Conservation (phyloP, 2,329 filamentous ascomycete species). For the Sclerotinia trifoliorum region DNA sequence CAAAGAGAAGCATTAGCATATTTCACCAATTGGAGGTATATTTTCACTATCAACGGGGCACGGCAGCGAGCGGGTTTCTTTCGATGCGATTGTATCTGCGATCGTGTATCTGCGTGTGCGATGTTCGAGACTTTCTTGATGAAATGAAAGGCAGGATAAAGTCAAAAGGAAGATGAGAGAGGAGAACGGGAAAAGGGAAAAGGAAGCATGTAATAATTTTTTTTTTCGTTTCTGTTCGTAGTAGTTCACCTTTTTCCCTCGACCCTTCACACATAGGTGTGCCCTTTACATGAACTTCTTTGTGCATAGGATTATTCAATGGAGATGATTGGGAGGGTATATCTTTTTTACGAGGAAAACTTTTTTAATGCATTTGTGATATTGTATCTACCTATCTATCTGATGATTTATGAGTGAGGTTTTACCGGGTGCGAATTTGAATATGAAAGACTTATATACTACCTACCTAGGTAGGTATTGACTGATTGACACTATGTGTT, state of each 20-base stretch:
- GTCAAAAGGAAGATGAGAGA: conserved; percentile 21
- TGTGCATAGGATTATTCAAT: conserved; percentile 29
- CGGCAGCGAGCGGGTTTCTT: conserved; percentile 17
- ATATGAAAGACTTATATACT: background rate
- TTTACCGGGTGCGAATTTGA: background rate
- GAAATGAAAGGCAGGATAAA: conserved; percentile 22
- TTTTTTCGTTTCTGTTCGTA: conserved; percentile 27
- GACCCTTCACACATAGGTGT: background rate
- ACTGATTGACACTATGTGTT: background rate
- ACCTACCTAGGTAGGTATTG: background rate
- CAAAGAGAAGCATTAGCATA: conserved; percentile 22
- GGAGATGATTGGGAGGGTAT: conserved; percentile 24
- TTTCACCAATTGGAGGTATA: conserved; percentile 18
- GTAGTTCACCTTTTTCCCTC: conserved; percentile 26
- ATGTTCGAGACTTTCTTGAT: conserved; percentile 19
- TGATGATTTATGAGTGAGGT: background rate
- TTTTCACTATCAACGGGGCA: conserved; percentile 14
- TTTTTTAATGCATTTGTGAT: conserved; percentile 11
- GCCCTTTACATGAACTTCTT: conserved; percentile 23
- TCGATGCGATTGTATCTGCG: conserved; percentile 18
- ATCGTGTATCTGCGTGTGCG: conserved; percentile 14
- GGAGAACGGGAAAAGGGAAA: conserved; percentile 21
- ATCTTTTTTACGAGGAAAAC: conserved; percentile 12
- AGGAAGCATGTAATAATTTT: conserved; percentile 33
- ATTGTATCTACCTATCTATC: background rate